These are phyloP conservation scores for Solanum aculeatissimum DNA, from an alignment of 305 asterid species.

Conservation along the genomic window DNA sequence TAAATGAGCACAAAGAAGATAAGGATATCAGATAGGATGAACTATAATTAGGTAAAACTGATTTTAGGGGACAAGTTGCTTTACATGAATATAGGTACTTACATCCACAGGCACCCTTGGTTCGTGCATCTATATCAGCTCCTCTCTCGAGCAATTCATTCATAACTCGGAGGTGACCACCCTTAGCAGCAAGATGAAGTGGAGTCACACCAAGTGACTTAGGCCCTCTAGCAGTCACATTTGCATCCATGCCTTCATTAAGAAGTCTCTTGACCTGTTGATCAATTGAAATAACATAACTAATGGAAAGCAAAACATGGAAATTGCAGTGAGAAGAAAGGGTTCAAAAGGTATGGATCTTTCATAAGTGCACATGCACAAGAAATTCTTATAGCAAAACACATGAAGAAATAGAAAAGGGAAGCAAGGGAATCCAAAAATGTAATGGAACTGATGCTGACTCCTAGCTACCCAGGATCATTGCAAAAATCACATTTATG, in stretches of 20 bases:
- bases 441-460: not conserved
- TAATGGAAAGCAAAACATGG: not conserved
- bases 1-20: not conserved
- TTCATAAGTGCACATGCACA: not conserved
- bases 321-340: not conserved
- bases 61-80: not conserved
- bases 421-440: not conserved
- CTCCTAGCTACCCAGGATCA: not conserved
- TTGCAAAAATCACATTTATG: not conserved
- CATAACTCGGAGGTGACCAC: constrained; percentile 85
- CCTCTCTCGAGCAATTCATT: constrained; percentile 75
- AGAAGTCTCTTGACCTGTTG: constrained; percentile 76
- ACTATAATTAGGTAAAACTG: not conserved
- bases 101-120: constrained; percentile 96
- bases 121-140: constrained; percentile 89
- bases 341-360: not conserved
- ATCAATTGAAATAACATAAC: not conserved
- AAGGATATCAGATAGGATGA: not conserved
- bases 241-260: constrained; percentile 70
- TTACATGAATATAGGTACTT: constrained; percentile 11
- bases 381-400: not conserved
- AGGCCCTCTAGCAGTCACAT: constrained; percentile 81
- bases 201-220: constrained; percentile 84
- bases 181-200: constrained; percentile 94
- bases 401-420: not conserved